Percentiles rank a stretch among this genome's conserved stretches.
Evolutionary conservation across 352 stramenopile species (phyloP).

Genomic region (Globisporangium lucens): DNA sequence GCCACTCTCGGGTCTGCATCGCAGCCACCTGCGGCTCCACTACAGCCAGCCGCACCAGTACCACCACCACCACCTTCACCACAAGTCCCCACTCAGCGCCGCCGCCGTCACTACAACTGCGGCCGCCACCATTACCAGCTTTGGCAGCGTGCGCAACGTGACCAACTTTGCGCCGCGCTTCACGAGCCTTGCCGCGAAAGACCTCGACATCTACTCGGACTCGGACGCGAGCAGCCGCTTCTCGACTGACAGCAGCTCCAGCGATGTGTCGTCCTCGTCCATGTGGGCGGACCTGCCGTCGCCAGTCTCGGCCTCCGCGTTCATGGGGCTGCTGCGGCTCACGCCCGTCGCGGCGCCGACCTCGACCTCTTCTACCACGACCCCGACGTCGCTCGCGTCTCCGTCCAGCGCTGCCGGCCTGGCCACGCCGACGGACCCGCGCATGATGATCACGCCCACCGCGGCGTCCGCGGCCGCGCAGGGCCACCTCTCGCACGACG

Average conservation of each 20-base stretch:
- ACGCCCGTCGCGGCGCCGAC: constrained; percentile 17
- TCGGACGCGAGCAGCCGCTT: constrained; percentile 56
- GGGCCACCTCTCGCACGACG: constrained; percentile 69
- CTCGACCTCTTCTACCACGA: not conserved
- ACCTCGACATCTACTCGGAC: constrained; percentile 66
- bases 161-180: constrained; percentile 22
- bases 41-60: constrained; percentile 9
- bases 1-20: constrained; percentile 3
- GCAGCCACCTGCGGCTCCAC: constrained; percentile 15
- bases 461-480: constrained; percentile 12
- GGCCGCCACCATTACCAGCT: not conserved
- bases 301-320: constrained; percentile 14
- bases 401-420: not conserved
- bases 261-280: constrained; percentile 44
- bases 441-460: constrained; percentile 10
- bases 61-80: constrained; percentile 7
- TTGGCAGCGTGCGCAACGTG: constrained; percentile 13
- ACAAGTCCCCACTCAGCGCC: constrained; percentile 3
- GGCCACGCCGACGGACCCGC: constrained; percentile 10
- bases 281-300: constrained; percentile 58
- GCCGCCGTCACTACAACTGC: not conserved
- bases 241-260: constrained; percentile 49
- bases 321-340: constrained; percentile 15
- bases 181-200: constrained; percentile 28
- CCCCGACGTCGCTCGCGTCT: constrained; percentile 21